phyloP scores from a whole-genome alignment of 768 basidiomycete genomes.

The Russula griseocarnosa region DNA sequence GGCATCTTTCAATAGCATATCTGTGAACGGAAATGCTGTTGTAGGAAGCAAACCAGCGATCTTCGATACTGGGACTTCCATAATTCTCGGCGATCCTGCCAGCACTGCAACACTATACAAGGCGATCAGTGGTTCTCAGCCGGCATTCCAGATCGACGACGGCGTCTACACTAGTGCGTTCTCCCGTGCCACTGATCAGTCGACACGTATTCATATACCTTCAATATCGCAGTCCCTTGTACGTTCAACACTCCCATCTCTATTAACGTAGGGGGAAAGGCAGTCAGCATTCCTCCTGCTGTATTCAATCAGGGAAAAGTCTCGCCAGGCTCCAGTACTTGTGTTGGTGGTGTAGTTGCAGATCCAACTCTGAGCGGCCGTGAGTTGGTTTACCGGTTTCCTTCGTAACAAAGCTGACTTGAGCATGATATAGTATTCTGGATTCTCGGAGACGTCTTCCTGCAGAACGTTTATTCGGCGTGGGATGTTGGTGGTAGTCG shows the following conservation, averaged over 20 bases:
- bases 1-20: slow-evolving; percentile 15
- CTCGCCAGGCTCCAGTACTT: background rate
- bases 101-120: slow-evolving; percentile 18
- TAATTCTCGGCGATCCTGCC: slow-evolving; percentile 19
- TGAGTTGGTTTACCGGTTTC: too few relatives aligned
- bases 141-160: background rate
- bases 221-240: background rate
- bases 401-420: too few relatives aligned
- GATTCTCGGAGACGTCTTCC: too few relatives aligned
- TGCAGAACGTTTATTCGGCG: too few relatives aligned
- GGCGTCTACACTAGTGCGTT: background rate
- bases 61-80: slow-evolving; percentile 30
- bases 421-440: too few relatives aligned
- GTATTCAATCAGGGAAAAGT: background rate
- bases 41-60: slow-evolving; percentile 9
- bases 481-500: too few relatives aligned
- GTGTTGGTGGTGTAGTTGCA: background rate
- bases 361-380: too few relatives aligned
- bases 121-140: background rate
- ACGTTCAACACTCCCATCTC: background rate
- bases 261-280: background rate
- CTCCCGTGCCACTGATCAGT: too few relatives aligned
- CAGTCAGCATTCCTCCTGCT: background rate
- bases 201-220: too few relatives aligned
- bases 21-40: slow-evolving; percentile 8